Percentiles rank a stretch among this genome's conserved stretches.
phyloP scores from a whole-genome alignment of 2,329 filamentous ascomycete species.

The Alternaria sp. region DNA sequence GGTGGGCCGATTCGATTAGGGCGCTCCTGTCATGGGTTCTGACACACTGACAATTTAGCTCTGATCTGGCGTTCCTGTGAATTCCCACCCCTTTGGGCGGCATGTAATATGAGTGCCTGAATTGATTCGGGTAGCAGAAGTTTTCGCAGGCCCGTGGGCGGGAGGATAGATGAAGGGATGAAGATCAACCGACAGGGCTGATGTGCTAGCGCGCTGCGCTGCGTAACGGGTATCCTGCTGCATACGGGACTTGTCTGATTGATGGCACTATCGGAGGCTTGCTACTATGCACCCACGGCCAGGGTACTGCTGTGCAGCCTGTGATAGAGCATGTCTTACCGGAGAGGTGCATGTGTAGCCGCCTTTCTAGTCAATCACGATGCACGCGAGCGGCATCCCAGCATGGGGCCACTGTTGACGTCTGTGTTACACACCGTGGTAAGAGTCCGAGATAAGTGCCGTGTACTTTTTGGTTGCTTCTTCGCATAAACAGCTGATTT shows the following conservation, averaged over 20 bases:
- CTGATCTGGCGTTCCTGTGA: constrained; percentile 2
- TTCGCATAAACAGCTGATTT: constrained; percentile 19
- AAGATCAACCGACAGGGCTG: constrained; percentile 10
- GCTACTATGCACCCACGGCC: constrained; percentile 17
- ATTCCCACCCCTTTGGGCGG: neutral
- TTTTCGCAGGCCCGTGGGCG: constrained; percentile 2
- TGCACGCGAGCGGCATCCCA: constrained; percentile 15
- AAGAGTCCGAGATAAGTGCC: constrained; percentile 13
- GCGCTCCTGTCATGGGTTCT: constrained; percentile 12
- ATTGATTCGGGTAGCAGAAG: constrained; percentile 4
- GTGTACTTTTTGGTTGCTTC: constrained; percentile 20
- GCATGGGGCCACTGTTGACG: constrained; percentile 13
- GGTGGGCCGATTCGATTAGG: constrained; percentile 13
- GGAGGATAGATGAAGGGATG: constrained; percentile 9
- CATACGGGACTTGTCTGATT: constrained; percentile 18
- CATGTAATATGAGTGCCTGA: constrained; percentile 9
- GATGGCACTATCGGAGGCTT: constrained; percentile 15
- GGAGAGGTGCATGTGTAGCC: constrained; percentile 23
- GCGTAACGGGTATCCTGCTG: constrained; percentile 22
- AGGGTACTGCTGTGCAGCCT: constrained; percentile 13
- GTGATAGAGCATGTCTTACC: constrained; percentile 24
- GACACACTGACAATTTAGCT: constrained; percentile 19
- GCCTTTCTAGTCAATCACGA: constrained; percentile 21
- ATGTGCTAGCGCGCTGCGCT: constrained; percentile 12
- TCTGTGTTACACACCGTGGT: constrained; percentile 16